phyloP scores from a whole-genome alignment of 768 basidiomycete species.

The Pholiota molesta region DNA sequence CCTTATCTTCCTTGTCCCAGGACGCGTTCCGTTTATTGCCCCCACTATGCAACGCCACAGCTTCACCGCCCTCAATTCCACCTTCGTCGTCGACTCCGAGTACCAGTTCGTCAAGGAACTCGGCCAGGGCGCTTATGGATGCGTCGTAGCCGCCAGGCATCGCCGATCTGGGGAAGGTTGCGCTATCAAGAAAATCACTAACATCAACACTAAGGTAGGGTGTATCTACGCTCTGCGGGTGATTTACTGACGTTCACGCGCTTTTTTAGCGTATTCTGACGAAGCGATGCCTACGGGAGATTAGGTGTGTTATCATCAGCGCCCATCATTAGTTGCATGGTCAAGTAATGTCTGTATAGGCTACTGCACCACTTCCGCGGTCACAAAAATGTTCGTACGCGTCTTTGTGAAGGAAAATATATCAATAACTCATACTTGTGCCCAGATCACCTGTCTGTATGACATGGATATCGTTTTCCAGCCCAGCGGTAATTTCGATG shows the following conservation, averaged over 20 bases:
- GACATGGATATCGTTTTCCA: conserved; percentile 99
- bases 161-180: conserved; percentile 84
- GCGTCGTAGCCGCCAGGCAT: conserved; percentile 86
- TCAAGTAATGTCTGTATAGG: conserved; percentile 40
- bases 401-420: conserved; percentile 4
- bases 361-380: conserved; percentile 97
- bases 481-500: conserved; percentile 89
- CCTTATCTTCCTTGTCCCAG: conserved; percentile 14
- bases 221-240: neutral
- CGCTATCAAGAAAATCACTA: conserved; percentile 96
- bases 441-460: conserved; percentile 92
- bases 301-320: conserved; percentile 58
- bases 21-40: conserved; percentile 2
- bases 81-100: conserved; percentile 85
- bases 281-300: conserved; percentile 94
- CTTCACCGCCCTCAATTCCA: conserved; percentile 84
- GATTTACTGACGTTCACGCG: conserved; percentile 9
- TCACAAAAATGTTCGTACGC: conserved; percentile 87
- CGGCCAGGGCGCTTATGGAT: conserved; percentile 94
- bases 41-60: conserved; percentile 69
- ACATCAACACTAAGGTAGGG: conserved; percentile 84
- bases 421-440: conserved; percentile 18
- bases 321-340: conserved; percentile 5
- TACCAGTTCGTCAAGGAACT: conserved; percentile 97
- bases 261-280: conserved; percentile 82